A percentile compares a stretch with the other conserved stretches of the same genome.
Evolutionary conservation across 306 rosid species (phyloP).

Genomic region (Trichosanthes truncata): DNA sequence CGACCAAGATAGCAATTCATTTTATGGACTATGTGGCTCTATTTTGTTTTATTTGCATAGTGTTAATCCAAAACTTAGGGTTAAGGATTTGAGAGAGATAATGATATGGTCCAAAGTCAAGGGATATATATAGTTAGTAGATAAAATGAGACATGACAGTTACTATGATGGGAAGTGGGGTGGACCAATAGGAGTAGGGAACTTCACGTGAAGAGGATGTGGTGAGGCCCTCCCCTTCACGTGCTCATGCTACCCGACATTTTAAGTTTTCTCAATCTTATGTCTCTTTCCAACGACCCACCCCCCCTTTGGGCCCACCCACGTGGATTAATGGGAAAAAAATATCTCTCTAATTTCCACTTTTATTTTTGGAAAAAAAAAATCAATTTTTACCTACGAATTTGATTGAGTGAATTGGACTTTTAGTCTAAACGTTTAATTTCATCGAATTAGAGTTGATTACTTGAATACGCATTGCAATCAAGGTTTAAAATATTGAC

Average conservation of each 20-base stretch:
- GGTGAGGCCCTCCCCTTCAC: conserved; percentile 2
- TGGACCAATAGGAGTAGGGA: not conserved
- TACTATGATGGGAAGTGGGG: not conserved
- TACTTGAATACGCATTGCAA: too few species aligned
- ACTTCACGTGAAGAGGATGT: conserved; percentile 8
- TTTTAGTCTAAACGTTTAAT: too few species aligned
- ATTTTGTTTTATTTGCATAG: not conserved
- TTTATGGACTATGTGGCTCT: too few species aligned
- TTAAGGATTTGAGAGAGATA: not conserved
- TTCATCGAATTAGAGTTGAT: too few species aligned
- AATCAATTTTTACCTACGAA: too few species aligned
- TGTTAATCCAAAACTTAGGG: not conserved
- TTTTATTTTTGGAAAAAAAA: not conserved
- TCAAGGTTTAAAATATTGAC: too few species aligned
- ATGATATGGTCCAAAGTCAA: not conserved
- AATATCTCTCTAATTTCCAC: not conserved
- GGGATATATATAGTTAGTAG: not conserved
- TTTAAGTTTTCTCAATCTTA: not conserved
- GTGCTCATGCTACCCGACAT: not conserved
- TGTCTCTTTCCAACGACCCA: not conserved
- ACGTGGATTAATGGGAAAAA: not conserved
- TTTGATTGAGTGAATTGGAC: too few species aligned
- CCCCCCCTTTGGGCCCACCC: not conserved
- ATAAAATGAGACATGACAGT: not conserved
- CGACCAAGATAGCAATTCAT: not conserved